A percentile compares a stretch with the other conserved stretches of the same genome.
Conservation (phyloP, 2,329 filamentous ascomycete genomes). For the Ophiostoma triangulosporum region DNA sequence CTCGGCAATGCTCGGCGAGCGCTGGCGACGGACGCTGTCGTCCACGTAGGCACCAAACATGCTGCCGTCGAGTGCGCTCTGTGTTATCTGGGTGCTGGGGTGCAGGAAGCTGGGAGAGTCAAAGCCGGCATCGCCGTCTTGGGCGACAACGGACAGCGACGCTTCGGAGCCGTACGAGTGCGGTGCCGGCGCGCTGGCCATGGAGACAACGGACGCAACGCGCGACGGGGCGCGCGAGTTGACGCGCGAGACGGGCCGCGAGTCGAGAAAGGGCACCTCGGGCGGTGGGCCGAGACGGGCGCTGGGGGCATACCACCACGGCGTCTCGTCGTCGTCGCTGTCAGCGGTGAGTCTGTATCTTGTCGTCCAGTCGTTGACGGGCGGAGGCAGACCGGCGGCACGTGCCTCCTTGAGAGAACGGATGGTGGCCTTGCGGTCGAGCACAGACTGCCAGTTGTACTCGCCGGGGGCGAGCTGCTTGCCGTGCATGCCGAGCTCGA, state of each 20-base stretch:
- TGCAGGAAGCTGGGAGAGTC: constrained; percentile 38
- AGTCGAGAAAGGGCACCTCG: constrained; percentile 1
- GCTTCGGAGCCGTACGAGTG: constrained; percentile 23
- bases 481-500: constrained; percentile 57
- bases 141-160: constrained; percentile 13
- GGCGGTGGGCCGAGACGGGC: neutral
- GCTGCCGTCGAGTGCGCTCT: constrained; percentile 56
- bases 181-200: constrained; percentile 20
- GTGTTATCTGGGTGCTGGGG: constrained; percentile 21
- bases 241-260: constrained; percentile 26
- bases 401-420: constrained; percentile 42
- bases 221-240: constrained; percentile 32
- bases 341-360: constrained; percentile 58
- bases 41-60: constrained; percentile 61
- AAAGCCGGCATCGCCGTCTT: constrained; percentile 27
- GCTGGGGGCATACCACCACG: constrained; percentile 19
- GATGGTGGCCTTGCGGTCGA: constrained; percentile 44
- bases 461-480: constrained; percentile 46
- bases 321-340: constrained; percentile 25
- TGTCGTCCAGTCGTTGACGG: constrained; percentile 66
- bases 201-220: constrained; percentile 33
- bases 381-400: constrained; percentile 34
- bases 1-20: constrained; percentile 69
- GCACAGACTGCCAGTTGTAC: constrained; percentile 44
- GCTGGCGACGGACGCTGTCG: constrained; percentile 42